These are phyloP conservation scores for Penicillium waksmanii DNA, from an alignment of 495 filamentous ascomycete genomes.

Conservation along the genomic window DNA sequence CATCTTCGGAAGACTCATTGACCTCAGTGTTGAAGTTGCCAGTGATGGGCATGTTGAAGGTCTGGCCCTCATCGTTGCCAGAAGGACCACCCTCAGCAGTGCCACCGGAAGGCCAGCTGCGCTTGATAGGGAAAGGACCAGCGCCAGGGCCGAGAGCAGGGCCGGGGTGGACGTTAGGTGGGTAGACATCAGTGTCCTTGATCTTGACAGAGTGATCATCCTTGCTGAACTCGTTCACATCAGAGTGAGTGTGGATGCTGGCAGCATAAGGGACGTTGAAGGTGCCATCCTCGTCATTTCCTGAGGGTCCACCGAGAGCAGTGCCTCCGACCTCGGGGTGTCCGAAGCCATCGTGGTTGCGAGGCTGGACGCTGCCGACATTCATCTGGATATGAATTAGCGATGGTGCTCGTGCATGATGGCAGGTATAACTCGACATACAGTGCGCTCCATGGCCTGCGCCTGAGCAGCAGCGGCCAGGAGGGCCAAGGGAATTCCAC, in stretches of 20 bases:
- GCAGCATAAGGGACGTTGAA: slow-evolving; percentile 22
- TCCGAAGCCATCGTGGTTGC: slow-evolving; percentile 6
- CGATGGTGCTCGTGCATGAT: background rate
- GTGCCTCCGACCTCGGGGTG: slow-evolving; percentile 22
- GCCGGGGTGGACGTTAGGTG: slow-evolving; percentile 3
- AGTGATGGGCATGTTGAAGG: slow-evolving; percentile 27
- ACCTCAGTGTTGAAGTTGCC: slow-evolving; percentile 24
- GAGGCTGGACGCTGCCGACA: slow-evolving; percentile 9
- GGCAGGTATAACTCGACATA: slow-evolving; percentile 1
- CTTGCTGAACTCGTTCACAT: slow-evolving; percentile 30
- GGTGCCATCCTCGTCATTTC: slow-evolving; percentile 24
- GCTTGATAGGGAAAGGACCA: slow-evolving; percentile 26
- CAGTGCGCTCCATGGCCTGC: slow-evolving; percentile 29
- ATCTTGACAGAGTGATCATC: slow-evolving; percentile 36
- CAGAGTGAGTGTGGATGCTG: slow-evolving; percentile 23
- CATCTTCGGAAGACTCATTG: slow-evolving; percentile 30
- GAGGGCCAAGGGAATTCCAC: slow-evolving; percentile 44
- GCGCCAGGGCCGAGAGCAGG: slow-evolving; percentile 19
- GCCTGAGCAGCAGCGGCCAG: slow-evolving; percentile 43
- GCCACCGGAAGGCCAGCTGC: slow-evolving; percentile 17
- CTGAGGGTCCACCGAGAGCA: slow-evolving; percentile 28
- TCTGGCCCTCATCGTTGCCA: slow-evolving; percentile 37
- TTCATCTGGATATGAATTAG: slow-evolving; percentile 11
- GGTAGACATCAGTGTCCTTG: slow-evolving; percentile 28
- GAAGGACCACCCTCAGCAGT: slow-evolving; percentile 31